These are phyloP conservation scores for Calonectria pseudoturangicola DNA, from an alignment of 2,329 filamentous ascomycete species.

Conservation along the genomic window DNA sequence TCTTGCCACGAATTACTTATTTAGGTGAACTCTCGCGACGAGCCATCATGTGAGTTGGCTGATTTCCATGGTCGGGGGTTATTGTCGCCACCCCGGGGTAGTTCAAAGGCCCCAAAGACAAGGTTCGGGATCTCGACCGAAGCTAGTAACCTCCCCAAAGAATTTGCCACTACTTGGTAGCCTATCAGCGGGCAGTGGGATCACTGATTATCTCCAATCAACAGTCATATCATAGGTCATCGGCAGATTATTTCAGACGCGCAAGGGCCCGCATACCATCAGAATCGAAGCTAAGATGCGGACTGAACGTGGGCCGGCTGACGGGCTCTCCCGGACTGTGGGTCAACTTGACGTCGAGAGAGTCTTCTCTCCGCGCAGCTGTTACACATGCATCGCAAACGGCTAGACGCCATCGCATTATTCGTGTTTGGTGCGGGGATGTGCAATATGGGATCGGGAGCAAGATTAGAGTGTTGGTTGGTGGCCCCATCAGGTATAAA, in stretches of 20 bases:
- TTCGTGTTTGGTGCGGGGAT: neutral
- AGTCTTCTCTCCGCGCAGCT: neutral
- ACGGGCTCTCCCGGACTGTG: neutral
- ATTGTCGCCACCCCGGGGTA: neutral
- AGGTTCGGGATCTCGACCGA: conserved; percentile 14
- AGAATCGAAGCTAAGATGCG: neutral
- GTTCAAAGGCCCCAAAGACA: neutral
- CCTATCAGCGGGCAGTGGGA: neutral
- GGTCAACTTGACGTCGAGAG: neutral
- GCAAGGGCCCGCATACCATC: neutral
- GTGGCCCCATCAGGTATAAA: neutral
- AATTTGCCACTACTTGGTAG: neutral
- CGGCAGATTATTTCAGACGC: neutral
- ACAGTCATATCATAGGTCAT: neutral
- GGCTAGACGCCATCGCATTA: neutral
- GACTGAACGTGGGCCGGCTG: conserved; percentile 1
- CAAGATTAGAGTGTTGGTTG: neutral
- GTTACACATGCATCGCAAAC: neutral
- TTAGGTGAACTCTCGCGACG: neutral
- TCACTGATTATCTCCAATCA: neutral
- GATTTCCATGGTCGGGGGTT: neutral
- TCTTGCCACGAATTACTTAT: neutral
- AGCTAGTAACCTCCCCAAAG: neutral
- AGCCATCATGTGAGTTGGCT: neutral
- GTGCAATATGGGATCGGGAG: neutral